Evolutionary conservation across 2,329 filamentous ascomycete species (phyloP), one percentile per base, ranked within the genome.

Genomic region (Aspergillus japonicus): DNA sequence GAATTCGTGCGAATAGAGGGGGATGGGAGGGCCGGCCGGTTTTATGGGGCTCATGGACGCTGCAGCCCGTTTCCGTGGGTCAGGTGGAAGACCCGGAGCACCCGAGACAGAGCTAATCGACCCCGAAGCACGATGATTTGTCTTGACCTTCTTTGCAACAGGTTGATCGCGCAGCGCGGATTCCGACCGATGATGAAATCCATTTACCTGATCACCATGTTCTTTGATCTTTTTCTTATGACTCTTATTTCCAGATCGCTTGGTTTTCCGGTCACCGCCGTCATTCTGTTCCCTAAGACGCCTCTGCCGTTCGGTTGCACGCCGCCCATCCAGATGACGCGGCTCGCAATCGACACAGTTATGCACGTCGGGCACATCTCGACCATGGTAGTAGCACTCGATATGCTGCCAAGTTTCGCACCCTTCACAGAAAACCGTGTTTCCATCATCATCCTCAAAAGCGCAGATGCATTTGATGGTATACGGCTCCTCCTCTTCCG

Each of bases 341-440:
- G 93, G 92, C 62, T 89, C 87, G 80, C 95, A 99, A 69, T 96
- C 92, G 69, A 87, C 87, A 79, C 95, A 99, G 58, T 89, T 91
- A 80, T 99, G 94, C 58, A 90, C 83, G 83, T 81, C 89, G 77
- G 75, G 93, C 78, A 79, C 90, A 83, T 82, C 90, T 83, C 75
- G 87, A 84, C 73, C 85, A 68, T 91, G 90, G 75, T 98, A 98
- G 79, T 96, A 98, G 79, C 95, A 99, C 74, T 92, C 89, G 70
- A 96, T 96, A 78, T 99, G 95, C 78, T 99, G 95, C 95, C 95
- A 99, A 53, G 92, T 95, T 74, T 96, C 91, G 82, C 95, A 99
- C 60, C 84, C 86, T 75, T 98, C 95, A 83, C 95, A 99, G 77
- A 93, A 92, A 63, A 99, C 96, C 61, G 95, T 99, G 77, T 91